phyloP scores from a whole-genome alignment of 148 eudicot genomes.

The Nepenthes gracilis region DNA sequence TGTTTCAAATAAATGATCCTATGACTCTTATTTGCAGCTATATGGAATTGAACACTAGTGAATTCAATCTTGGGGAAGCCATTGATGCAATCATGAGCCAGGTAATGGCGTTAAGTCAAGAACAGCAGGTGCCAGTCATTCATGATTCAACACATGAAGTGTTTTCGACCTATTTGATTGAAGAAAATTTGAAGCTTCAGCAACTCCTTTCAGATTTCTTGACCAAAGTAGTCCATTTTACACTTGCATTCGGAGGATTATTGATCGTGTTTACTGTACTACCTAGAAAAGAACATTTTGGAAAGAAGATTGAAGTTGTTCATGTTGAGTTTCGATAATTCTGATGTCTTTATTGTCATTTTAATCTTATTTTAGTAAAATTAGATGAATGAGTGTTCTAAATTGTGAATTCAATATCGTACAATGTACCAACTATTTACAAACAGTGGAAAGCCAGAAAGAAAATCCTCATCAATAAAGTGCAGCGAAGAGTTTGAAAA shows the following conservation, averaged over 20 bases:
- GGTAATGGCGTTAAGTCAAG: constrained; percentile 55
- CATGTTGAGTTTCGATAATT: constrained; percentile 76
- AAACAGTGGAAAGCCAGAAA: too few relatives aligned
- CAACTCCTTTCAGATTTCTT: constrained; percentile 83
- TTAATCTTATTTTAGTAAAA: too few relatives aligned
- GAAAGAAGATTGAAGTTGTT: constrained; percentile 51
- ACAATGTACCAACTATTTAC: too few relatives aligned
- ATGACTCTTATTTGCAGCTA: constrained; percentile 41
- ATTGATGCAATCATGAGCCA: constrained; percentile 70
- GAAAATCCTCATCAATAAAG: too few relatives aligned
- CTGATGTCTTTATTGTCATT: not conserved
- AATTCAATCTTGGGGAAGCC: constrained; percentile 63
- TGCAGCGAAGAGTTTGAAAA: too few relatives aligned
- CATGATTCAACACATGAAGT: constrained; percentile 48
- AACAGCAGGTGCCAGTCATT: constrained; percentile 44
- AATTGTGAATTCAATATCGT: too few relatives aligned
- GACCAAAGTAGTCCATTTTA: constrained; percentile 49
- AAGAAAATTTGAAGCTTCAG: constrained; percentile 78
- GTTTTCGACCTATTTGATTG: constrained; percentile 42
- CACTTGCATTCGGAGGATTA: constrained; percentile 55
- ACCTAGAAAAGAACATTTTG: constrained; percentile 44
- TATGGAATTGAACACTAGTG: constrained; percentile 36
- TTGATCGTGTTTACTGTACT: constrained; percentile 39
- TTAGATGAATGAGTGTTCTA: too few relatives aligned
- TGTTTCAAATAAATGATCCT: constrained; percentile 5